Evolutionary conservation across 1,284 basidiomycete genomes (phyloP).

Genomic region (Boletus sp.): DNA sequence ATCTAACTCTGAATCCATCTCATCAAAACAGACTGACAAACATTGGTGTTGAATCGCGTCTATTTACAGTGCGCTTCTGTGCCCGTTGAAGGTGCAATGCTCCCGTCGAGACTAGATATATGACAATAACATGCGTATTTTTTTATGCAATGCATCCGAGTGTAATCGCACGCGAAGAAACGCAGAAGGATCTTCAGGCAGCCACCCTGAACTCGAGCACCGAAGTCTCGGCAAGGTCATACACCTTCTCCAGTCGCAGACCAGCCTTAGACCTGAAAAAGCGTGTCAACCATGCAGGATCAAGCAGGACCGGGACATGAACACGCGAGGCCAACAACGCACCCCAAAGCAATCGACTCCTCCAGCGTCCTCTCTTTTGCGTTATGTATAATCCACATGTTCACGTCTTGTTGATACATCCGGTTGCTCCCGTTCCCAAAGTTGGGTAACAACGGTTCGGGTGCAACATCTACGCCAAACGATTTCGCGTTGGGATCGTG

Average conservation of each 20-base stretch:
- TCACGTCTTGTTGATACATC: constrained; percentile 29
- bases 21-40: too few species aligned
- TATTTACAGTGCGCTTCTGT: neutral
- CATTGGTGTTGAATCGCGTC: neutral
- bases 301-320: neutral
- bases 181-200: too few species aligned
- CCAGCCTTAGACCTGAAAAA: constrained; percentile 18
- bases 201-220: constrained; percentile 28
- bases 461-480: constrained; percentile 19
- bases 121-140: neutral
- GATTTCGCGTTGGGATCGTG: constrained; percentile 4
- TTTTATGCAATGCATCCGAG: neutral
- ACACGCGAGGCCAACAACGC: neutral
- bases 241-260: constrained; percentile 23
- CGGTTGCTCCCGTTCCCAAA: constrained; percentile 26
- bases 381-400: constrained; percentile 28
- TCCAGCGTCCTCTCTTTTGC: constrained; percentile 26
- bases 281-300: neutral
- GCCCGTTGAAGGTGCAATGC: constrained; percentile 15
- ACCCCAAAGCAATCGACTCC: constrained; percentile 23
- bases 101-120: neutral
- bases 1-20: too few species aligned
- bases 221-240: constrained; percentile 25
- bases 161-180: neutral
- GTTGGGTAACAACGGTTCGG: constrained; percentile 30